Evolutionary conservation across 768 basidiomycete genomes (phyloP).

Genomic region (Neoboletus brunneissimus): DNA sequence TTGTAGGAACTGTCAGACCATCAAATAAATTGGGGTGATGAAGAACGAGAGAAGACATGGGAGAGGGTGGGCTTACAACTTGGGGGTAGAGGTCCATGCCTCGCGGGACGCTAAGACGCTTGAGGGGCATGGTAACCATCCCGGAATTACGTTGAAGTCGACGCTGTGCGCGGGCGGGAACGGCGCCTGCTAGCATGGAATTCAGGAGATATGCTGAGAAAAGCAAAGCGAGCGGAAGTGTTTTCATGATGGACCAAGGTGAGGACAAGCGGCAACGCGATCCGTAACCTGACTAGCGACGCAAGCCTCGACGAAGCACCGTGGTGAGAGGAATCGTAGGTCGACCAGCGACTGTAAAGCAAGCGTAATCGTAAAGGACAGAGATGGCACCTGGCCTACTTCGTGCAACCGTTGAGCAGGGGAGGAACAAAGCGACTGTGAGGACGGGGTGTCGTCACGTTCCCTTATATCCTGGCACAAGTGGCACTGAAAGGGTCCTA

Average conservation of each 20-base stretch:
- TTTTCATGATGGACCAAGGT: constrained; percentile 44
- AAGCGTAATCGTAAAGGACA: constrained; percentile 6
- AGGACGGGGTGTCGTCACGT: not conserved
- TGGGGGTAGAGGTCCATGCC: constrained; percentile 39
- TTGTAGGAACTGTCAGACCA: constrained; percentile 51
- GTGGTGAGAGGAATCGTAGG: not conserved
- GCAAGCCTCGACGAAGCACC: not conserved
- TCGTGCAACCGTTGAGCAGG: not conserved
- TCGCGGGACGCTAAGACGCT: constrained; percentile 31
- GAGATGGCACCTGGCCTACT: constrained; percentile 22
- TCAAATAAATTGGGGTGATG: not conserved
- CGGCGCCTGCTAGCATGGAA: constrained; percentile 34
- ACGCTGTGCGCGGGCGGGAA: constrained; percentile 19
- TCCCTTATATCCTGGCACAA: constrained; percentile 9
- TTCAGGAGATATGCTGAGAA: constrained; percentile 53
- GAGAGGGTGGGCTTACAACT: constrained; percentile 35
- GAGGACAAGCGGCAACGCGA: not conserved
- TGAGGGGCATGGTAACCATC: constrained; percentile 43
- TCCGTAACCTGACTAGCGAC: constrained; percentile 15
- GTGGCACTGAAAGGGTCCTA: not conserved
- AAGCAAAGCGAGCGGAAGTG: constrained; percentile 45
- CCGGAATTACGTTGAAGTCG: constrained; percentile 20
- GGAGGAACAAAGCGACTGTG: not conserved
- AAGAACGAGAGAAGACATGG: not conserved
- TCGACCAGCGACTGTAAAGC: constrained; percentile 19